Conservation (phyloP, 139 green algal species). For the Auxenochlorella protothecoides region DNA sequence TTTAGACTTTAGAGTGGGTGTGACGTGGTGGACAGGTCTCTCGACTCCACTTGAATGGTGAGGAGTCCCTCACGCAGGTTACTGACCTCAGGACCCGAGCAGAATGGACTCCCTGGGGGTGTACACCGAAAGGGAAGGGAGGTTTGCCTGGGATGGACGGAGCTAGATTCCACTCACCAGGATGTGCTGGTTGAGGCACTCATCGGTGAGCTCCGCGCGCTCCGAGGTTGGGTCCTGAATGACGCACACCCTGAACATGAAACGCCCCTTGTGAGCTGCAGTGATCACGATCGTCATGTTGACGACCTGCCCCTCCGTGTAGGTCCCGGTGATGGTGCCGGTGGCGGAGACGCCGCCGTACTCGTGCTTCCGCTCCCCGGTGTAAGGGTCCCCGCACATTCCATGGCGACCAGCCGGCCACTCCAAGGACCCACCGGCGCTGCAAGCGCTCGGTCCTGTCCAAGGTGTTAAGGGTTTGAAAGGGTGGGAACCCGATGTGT, state of each 20-base stretch:
- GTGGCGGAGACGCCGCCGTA: constrained; percentile 3
- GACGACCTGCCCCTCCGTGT: constrained; percentile 7
- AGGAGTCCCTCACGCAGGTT: too few relatives aligned
- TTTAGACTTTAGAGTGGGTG: too few relatives aligned
- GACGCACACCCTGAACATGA: constrained; percentile 13
- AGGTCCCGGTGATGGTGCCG: constrained; percentile 11
- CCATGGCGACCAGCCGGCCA: constrained; percentile 8
- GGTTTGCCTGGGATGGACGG: too few relatives aligned
- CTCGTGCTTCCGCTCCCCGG: constrained; percentile 1
- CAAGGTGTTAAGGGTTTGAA: neutral
- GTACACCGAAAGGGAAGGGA: too few relatives aligned
- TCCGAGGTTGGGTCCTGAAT: neutral
- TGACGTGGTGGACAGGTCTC: too few relatives aligned
- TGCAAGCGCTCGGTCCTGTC: neutral
- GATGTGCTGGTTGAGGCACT: constrained; percentile 4
- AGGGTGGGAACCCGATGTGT: neutral
- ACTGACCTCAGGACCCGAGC: too few relatives aligned
- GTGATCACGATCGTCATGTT: constrained; percentile 17
- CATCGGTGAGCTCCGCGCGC: constrained; percentile 6
- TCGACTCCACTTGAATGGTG: too few relatives aligned
- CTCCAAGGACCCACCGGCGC: neutral
- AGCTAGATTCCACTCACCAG: neutral
- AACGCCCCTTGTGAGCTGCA: constrained; percentile 27
- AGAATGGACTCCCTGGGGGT: too few relatives aligned
- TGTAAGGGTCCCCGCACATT: neutral